Base-by-base conservation (phyloP, 1,284 basidiomycete species). In the Cerioporus squamosus region DNA sequence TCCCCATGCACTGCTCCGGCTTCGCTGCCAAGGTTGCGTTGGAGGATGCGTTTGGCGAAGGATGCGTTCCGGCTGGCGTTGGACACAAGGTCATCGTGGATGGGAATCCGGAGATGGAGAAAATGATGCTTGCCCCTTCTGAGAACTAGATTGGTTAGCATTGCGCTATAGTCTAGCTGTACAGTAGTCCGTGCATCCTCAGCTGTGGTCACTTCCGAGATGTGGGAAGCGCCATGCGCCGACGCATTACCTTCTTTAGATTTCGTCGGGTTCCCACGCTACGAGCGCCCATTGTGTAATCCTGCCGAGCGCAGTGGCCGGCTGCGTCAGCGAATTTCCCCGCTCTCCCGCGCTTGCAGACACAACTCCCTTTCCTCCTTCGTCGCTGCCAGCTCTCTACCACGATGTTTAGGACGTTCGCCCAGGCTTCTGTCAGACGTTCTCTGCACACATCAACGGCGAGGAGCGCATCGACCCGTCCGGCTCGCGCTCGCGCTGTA, bases 1-100 rank as follows among this genome's bases (percentile, higher is more conserved):
- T 94, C 0, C 92, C 92, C 0, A 90, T 94, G 84, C 93, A 94
- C 72, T 94, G 92, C 66, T 85, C 89, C 1, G 91, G 92, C 0
- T 90, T 93, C 67, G 79, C 81, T 31, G 82, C 81, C 26, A 91
- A 93, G 69, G 70, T 90, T 1, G 87, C 86, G 5, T 73, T 94
- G 61, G 83, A 87, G 66, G 73, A 74, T 8, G 88, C 82, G 2
- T 77, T 94, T 14, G 91, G 90, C 18, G 83, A 89, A 49, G 84
- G 84, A 1, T 88, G 87, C 66, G 88, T 93, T 12, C 88, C 90
- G 0, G 87, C 85, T 4, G 90, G 91, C 2, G 86, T 87, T 1
- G 91, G 92, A 9, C 80, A 87, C 26, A 85, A 79, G 63, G 80
- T 91, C 2, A 77, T 85, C 12, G 67, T 91, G 12, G 62, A 67